These are phyloP conservation scores for Podospora pseudopauciseta DNA, from an alignment of 495 filamentous ascomycete species.

Conservation along the genomic window DNA sequence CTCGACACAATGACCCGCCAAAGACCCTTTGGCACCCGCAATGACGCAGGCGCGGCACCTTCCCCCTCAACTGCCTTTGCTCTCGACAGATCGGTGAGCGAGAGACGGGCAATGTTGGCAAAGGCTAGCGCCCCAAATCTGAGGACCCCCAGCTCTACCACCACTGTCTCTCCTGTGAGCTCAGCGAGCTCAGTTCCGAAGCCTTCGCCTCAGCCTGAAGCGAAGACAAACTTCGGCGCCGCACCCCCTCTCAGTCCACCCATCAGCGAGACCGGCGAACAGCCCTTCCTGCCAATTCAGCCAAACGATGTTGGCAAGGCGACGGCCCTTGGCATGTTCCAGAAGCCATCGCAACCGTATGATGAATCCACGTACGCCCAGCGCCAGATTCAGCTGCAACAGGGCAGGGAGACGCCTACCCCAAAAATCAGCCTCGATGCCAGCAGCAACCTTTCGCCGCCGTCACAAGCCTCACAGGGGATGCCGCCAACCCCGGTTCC, in stretches of 20 bases:
- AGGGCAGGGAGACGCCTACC: constrained; percentile 55
- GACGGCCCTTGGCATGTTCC: constrained; percentile 79
- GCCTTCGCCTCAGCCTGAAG: constrained; percentile 33
- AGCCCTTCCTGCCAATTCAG: constrained; percentile 57
- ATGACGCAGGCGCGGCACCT: constrained; percentile 37
- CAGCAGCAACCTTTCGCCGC: constrained; percentile 23
- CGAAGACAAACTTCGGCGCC: constrained; percentile 45
- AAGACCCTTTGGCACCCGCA: constrained; percentile 48
- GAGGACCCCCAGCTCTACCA: constrained; percentile 40
- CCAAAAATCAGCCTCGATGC: constrained; percentile 34
- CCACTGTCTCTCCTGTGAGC: constrained; percentile 28
- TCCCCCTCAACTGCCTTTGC: constrained; percentile 29
- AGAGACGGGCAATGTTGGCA: constrained; percentile 35
- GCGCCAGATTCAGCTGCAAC: constrained; percentile 73
- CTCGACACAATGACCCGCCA: constrained; percentile 69
- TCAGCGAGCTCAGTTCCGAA: constrained; percentile 30
- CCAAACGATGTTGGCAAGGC: constrained; percentile 81
- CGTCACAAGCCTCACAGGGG: constrained; percentile 33
- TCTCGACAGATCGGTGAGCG: constrained; percentile 32
- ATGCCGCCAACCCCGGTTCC: constrained; percentile 38
- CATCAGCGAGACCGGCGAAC: constrained; percentile 64
- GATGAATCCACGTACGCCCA: constrained; percentile 83
- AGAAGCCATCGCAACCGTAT: constrained; percentile 70
- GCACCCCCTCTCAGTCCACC: constrained; percentile 70
- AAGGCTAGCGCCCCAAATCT: constrained; percentile 50